phyloP scores from a whole-genome alignment of 352 stramenopile species.

The Phytophthora foliorum region DNA sequence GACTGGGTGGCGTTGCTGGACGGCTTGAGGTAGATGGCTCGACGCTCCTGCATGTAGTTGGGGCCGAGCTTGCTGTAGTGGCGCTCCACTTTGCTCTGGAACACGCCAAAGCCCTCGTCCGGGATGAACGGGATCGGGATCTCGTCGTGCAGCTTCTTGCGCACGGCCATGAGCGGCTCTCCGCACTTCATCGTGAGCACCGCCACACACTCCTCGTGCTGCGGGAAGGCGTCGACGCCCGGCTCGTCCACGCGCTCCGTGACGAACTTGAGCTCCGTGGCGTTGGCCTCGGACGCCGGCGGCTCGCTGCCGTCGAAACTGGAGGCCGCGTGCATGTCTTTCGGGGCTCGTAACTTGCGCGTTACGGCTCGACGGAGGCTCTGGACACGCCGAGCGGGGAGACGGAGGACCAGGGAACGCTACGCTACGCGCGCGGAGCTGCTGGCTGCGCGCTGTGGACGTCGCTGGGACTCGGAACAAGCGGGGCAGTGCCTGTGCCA shows the following conservation, averaged over 20 bases:
- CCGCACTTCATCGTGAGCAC: slow-evolving; percentile 85
- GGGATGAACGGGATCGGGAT: slow-evolving; percentile 74
- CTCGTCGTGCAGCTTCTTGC: slow-evolving; percentile 86
- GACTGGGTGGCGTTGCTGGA: slow-evolving; percentile 81
- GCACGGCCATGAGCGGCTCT: slow-evolving; percentile 75
- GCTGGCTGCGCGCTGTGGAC: too few relatives aligned
- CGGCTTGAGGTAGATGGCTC: slow-evolving; percentile 81
- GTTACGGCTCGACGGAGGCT: slow-evolving; percentile 11
- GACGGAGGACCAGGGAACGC: too few relatives aligned
- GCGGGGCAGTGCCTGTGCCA: too few relatives aligned
- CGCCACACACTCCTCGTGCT: slow-evolving; percentile 69
- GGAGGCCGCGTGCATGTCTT: slow-evolving; percentile 31
- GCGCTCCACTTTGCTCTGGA: slow-evolving; percentile 82
- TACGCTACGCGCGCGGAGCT: too few relatives aligned
- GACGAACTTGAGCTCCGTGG: slow-evolving; percentile 49
- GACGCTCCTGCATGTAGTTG: slow-evolving; percentile 70
- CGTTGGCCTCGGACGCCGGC: slow-evolving; percentile 20
- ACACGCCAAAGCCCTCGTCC: slow-evolving; percentile 79
- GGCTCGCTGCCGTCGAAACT: slow-evolving; percentile 31
- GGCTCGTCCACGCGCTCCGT: slow-evolving; percentile 36
- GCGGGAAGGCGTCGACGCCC: slow-evolving; percentile 54
- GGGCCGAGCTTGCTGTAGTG: slow-evolving; percentile 71
- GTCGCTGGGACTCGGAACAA: too few relatives aligned
- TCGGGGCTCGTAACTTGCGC: slow-evolving; percentile 23
- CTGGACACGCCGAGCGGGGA: slow-evolving; percentile 4